A percentile compares a stretch with the other conserved stretches of the same genome.
Evolutionary conservation across 192 early-diverging fungal genomes (phyloP).

Genomic region (Kappamyces sp.): DNA sequence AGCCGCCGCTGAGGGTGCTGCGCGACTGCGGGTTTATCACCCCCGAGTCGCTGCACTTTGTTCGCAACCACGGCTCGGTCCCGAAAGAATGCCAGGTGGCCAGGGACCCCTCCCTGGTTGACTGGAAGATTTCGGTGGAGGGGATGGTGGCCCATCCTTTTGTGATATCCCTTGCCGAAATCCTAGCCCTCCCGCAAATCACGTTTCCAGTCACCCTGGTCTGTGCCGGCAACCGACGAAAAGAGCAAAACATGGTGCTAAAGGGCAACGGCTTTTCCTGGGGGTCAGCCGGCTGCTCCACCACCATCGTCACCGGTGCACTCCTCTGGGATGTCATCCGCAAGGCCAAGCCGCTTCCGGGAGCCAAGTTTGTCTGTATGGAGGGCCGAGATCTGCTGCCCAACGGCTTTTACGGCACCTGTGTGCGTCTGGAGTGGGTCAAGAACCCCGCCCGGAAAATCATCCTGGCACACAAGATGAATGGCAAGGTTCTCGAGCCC

Average conservation of each 20-base stretch:
- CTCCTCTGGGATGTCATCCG: conserved; percentile 42
- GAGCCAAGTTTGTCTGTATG: conserved; percentile 46
- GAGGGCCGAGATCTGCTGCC: conserved; percentile 55
- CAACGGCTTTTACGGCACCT: conserved; percentile 70
- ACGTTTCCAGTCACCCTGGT: conserved; percentile 52
- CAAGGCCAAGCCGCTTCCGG: conserved; percentile 11
- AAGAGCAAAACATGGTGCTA: conserved; percentile 63
- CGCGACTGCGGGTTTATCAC: conserved; percentile 48
- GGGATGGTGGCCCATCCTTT: conserved; percentile 40
- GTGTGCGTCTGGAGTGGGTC: conserved; percentile 54
- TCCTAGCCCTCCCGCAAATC: conserved; percentile 32
- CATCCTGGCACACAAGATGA: conserved; percentile 74
- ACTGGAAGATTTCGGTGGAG: conserved; percentile 18
- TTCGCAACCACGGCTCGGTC: conserved; percentile 66
- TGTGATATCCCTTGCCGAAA: conserved; percentile 48
- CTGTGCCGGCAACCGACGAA: conserved; percentile 63
- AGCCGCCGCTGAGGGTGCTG: conserved; percentile 40
- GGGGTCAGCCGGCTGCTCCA: conserved; percentile 52
- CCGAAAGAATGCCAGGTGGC: conserved; percentile 43
- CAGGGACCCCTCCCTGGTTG: conserved; percentile 4
- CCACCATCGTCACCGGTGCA: conserved; percentile 56
- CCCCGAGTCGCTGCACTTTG: conserved; percentile 54
- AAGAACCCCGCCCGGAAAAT: conserved; percentile 67
- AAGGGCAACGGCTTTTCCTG: conserved; percentile 60
- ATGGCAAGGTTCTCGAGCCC: conserved; percentile 60